Evolutionary conservation across 2,329 filamentous ascomycete species (phyloP), one percentile per base, ranked within the genome.

Genomic region (Emmonsiellopsis sp.): DNA sequence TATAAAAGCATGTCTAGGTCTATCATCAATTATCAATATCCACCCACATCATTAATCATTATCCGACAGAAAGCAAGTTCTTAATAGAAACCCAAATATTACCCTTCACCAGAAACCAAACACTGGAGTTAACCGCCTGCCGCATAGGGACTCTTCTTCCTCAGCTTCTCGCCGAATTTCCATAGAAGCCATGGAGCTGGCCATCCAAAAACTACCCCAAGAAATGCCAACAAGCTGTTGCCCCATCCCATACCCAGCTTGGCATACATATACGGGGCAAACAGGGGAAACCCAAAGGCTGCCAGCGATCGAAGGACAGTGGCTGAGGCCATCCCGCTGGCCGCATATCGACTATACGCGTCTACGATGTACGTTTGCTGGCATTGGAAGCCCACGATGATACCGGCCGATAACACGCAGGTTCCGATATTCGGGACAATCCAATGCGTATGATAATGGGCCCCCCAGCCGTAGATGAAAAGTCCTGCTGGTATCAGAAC

Each of bases 391-490:
- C 32, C 49, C 7, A 57, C 42, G 37, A 54, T 50, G 34, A 52
- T 34, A n/a, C 56, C 50, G 6, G 54, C 42, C 8, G 50, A 50
- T 34, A 58, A 43, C 8, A 57, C 49, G 54, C 26, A 40, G 51
- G 57, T 54, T 52, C 35, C 60, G 52, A 56, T 58, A 55, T 42
- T 54, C 43, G 80, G 81, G 2, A 81, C 71, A 44, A 83, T 80
- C 79, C 80, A 84, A 60, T 81, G 79, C 0, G 72, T 67, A 1
- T 71, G 62, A 38, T 73, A 70, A 49, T 82, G 69, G 0, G 79
- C 79, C 1, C 73, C 70, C 79, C 80, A 83, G 37, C 80, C 80
- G 61, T 82, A 83, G 65, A 76, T 74, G 57, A 82, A 76, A 0
- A 83, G 69, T 5, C 78, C 76, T n/a, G 76, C 61, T 0, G 81